phyloP scores from a whole-genome alignment of 495 filamentous ascomycete genomes.

The Amorphotheca resinae region DNA sequence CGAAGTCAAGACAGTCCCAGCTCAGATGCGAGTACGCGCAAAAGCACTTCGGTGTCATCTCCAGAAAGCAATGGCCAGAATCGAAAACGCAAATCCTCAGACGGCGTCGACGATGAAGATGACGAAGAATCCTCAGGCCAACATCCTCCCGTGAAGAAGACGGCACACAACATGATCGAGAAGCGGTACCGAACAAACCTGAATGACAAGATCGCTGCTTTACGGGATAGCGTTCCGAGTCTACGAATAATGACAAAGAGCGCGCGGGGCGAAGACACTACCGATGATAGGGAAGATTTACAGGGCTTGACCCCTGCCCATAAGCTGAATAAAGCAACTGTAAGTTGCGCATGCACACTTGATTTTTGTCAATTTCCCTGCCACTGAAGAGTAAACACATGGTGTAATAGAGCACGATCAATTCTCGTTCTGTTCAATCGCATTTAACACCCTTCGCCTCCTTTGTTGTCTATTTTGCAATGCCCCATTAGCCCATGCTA shows the following conservation, averaged over 20 bases:
- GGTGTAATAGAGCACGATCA: too few relatives aligned
- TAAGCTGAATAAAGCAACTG: constrained; percentile 93
- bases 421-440: too few relatives aligned
- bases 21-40: constrained; percentile 30
- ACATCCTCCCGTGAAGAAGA: constrained; percentile 78
- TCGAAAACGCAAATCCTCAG: constrained; percentile 53
- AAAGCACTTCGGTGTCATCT: constrained; percentile 28
- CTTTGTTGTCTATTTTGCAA: background rate
- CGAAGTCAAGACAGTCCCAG: constrained; percentile 30
- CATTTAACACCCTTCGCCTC: background rate
- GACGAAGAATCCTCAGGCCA: constrained; percentile 11
- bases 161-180: constrained; percentile 95
- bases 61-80: constrained; percentile 18
- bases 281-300: constrained; percentile 61
- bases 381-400: too few relatives aligned
- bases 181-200: constrained; percentile 92
- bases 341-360: constrained; percentile 27
- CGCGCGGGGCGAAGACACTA: constrained; percentile 51
- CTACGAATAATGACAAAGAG: constrained; percentile 64
- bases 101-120: constrained; percentile 38
- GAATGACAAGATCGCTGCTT: constrained; percentile 89
- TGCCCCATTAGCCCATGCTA: too few relatives aligned
- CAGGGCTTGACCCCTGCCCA: constrained; percentile 69
- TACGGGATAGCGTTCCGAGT: constrained; percentile 81
- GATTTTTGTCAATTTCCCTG: too few relatives aligned